Percentiles rank a stretch among this genome's conserved stretches.
Conservation (phyloP, 441 rosid species). For the Viola pubescens region DNA sequence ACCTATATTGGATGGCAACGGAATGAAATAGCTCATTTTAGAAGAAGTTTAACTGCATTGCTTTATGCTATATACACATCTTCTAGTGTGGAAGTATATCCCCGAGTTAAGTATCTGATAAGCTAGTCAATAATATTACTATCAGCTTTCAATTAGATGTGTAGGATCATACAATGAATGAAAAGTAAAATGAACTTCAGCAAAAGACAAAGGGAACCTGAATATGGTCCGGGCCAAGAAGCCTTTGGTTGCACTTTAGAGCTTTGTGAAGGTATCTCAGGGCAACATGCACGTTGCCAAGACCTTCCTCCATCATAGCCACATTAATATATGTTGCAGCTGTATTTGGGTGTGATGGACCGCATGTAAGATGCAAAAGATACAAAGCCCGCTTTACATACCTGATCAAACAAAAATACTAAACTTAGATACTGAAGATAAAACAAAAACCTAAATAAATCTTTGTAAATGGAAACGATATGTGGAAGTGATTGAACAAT, state of each 20-base stretch:
- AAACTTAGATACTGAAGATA: constrained; percentile 5
- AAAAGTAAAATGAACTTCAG: constrained; percentile 6
- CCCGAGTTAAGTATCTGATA: not conserved
- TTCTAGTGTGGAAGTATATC: not conserved
- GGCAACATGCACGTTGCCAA: constrained; percentile 65
- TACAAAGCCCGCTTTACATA: constrained; percentile 63
- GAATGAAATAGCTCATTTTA: not conserved
- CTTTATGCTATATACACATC: not conserved
- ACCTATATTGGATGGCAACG: not conserved
- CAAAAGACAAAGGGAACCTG: constrained; percentile 34
- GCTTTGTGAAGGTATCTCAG: constrained; percentile 71
- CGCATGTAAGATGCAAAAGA: constrained; percentile 64
- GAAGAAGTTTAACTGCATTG: not conserved
- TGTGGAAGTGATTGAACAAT: constrained; percentile 2
- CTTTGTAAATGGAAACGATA: not conserved
- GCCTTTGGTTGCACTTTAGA: constrained; percentile 59
- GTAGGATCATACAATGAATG: constrained; percentile 1
- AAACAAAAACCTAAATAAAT: constrained; percentile 5
- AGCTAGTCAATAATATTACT: not conserved
- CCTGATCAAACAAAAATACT: constrained; percentile 30
- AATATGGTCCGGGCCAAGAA: constrained; percentile 63
- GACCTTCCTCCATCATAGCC: constrained; percentile 83
- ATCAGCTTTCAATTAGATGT: constrained; percentile 1
- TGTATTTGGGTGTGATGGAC: constrained; percentile 66
- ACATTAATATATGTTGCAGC: constrained; percentile 71